A percentile compares a stretch with the other conserved stretches of the same genome.
Conservation (phyloP, 495 filamentous ascomycete genomes). For the Opeltia flavorubescens region DNA sequence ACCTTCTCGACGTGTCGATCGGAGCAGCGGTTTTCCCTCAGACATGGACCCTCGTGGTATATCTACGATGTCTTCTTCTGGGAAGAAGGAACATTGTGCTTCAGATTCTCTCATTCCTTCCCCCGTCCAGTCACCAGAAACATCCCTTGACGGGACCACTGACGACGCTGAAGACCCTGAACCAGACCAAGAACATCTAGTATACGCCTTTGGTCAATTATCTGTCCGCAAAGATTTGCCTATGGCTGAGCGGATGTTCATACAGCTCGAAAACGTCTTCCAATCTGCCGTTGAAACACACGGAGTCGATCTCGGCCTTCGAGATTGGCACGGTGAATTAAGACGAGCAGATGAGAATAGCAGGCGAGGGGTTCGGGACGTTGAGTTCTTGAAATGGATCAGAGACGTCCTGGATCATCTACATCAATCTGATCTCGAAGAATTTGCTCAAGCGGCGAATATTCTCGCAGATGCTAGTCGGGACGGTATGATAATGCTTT, state of each 20-base stretch:
- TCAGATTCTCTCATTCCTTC: no score
- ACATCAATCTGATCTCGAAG: slow-evolving; percentile 23
- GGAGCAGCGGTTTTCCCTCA: no score
- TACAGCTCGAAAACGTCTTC: slow-evolving; percentile 15
- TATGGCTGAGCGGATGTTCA: slow-evolving; percentile 17
- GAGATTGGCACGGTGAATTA: slow-evolving; percentile 18
- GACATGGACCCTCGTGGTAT: no score
- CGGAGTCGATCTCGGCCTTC: slow-evolving; percentile 11
- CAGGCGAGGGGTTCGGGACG: slow-evolving; percentile 12
- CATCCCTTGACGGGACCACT: not conserved
- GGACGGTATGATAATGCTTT: slow-evolving; percentile 40
- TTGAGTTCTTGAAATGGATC: slow-evolving; percentile 17
- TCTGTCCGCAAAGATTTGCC: not conserved
- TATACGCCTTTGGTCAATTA: not conserved
- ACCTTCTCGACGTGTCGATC: no score
- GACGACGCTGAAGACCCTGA: not conserved
- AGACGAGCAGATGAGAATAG: slow-evolving; percentile 18
- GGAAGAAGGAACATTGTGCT: no score
- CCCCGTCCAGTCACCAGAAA: no score
- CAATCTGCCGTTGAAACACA: slow-evolving; percentile 12
- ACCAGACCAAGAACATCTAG: not conserved
- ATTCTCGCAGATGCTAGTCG: slow-evolving; percentile 52
- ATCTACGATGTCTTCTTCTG: no score
- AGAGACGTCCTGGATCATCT: slow-evolving; percentile 21
- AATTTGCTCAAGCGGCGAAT: slow-evolving; percentile 40